Evolutionary conservation across 2,329 filamentous ascomycete genomes (phyloP).

Genomic region (Aspergillus sp.): DNA sequence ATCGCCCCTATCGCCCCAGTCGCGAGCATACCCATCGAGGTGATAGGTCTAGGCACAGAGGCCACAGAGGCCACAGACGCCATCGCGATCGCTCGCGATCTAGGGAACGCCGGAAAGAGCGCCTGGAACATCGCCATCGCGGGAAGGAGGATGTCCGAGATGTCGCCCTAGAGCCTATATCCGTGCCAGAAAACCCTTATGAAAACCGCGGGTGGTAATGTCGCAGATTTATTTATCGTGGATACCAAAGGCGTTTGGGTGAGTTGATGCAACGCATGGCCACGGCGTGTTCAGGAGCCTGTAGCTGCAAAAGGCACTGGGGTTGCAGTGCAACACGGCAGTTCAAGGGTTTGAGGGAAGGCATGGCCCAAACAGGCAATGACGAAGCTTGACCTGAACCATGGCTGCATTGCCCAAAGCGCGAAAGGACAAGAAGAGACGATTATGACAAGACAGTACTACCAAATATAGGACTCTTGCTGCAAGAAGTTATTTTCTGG

Average conservation of each 20-base stretch:
- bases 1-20: constrained; percentile 13
- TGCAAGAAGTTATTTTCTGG: no score
- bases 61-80: constrained; percentile 14
- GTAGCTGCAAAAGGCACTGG: no score
- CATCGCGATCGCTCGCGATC: constrained; percentile 17
- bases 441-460: no score
- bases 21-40: constrained; percentile 13
- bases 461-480: no score
- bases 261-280: no score
- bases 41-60: constrained; percentile 14
- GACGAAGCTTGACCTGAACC: no score
- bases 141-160: constrained; percentile 6
- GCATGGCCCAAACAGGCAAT: no score
- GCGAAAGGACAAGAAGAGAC: no score
- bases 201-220: constrained; percentile 10
- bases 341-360: no score
- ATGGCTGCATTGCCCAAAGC: no score
- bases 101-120: constrained; percentile 10
- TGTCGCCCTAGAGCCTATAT: constrained; percentile 3
- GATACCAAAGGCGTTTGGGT: constrained; percentile 74
- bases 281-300: no score
- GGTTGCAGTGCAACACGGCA: no score
- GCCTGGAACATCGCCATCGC: constrained; percentile 7
- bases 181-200: constrained; percentile 5
- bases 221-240: constrained; percentile 43